A percentile compares a stretch with the other conserved stretches of the same genome.
Conservation (phyloP, 495 filamentous ascomycete species). For the Tetracladium setigerum region DNA sequence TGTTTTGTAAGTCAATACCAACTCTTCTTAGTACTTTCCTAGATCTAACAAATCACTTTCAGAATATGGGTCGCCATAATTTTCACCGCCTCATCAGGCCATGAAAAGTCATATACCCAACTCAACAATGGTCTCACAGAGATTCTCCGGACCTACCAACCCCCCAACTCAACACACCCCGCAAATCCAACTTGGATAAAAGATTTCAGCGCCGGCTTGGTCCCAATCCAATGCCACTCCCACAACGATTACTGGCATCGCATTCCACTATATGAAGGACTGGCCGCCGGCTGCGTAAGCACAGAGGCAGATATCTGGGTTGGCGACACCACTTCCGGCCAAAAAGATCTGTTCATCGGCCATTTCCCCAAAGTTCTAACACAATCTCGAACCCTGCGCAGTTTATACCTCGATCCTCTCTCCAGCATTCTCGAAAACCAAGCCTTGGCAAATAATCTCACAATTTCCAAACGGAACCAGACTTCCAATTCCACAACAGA, state of each 20-base stretch:
- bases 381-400: constrained; percentile 41
- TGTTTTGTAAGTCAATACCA: too few species aligned
- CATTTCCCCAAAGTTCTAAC: constrained; percentile 44
- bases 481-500: not conserved
- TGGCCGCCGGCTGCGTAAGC: constrained; percentile 50
- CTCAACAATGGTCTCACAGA: constrained; percentile 2
- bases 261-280: constrained; percentile 40
- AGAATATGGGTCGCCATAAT: too few species aligned
- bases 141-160: constrained; percentile 8
- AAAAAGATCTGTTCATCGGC: constrained; percentile 48
- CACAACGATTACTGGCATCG: constrained; percentile 20
- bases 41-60: too few species aligned
- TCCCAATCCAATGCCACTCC: constrained; percentile 16
- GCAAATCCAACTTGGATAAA: constrained; percentile 12
- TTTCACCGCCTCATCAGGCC: too few species aligned
- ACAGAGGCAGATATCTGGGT: constrained; percentile 66
- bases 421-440: constrained; percentile 42
- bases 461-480: not conserved
- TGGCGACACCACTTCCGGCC: constrained; percentile 28
- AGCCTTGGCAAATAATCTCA: constrained; percentile 20
- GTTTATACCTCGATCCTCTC: constrained; percentile 51
- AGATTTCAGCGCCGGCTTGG: constrained; percentile 1
- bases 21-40: too few species aligned
- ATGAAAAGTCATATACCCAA: too few species aligned
- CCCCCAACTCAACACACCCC: constrained; percentile 5